phyloP scores from a whole-genome alignment of 2,329 filamentous ascomycete genomes.

The Sporothrix brunneoviolacea region DNA sequence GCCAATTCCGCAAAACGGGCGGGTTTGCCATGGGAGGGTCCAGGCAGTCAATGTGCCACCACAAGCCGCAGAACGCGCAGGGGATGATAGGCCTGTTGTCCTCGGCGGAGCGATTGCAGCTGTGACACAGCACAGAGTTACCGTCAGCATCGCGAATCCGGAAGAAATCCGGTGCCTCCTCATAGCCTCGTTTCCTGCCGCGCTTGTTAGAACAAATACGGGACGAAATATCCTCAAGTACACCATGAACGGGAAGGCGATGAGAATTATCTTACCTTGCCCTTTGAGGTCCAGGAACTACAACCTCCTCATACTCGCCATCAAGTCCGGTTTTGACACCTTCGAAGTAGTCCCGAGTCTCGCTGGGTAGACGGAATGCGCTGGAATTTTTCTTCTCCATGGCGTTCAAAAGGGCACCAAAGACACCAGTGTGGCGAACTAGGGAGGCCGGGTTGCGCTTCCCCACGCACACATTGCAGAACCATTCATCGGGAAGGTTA shows the following conservation, averaged over 20 bases:
- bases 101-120: constrained; percentile 61
- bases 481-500: constrained; percentile 70
- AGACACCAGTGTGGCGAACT: constrained; percentile 48
- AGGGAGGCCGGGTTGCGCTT: constrained; percentile 41
- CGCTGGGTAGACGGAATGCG: constrained; percentile 64
- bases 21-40: constrained; percentile 76
- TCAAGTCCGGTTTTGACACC: constrained; percentile 69
- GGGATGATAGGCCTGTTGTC: constrained; percentile 68
- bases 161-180: constrained; percentile 60
- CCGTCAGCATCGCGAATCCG: constrained; percentile 65
- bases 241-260: too few species aligned
- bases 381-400: constrained; percentile 64
- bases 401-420: constrained; percentile 54
- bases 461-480: constrained; percentile 65
- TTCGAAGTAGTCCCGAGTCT: constrained; percentile 70
- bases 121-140: constrained; percentile 68
- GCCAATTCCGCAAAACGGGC: constrained; percentile 72
- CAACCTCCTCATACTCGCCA: constrained; percentile 72
- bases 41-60: constrained; percentile 91
- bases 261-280: constrained; percentile 1
- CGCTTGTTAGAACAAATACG: neutral
- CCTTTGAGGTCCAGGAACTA: constrained; percentile 25
- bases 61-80: constrained; percentile 73
- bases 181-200: constrained; percentile 42
- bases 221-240: neutral